Base-by-base conservation (phyloP, 805 yeast genomes). In the Kodamaea lidongshanica region DNA sequence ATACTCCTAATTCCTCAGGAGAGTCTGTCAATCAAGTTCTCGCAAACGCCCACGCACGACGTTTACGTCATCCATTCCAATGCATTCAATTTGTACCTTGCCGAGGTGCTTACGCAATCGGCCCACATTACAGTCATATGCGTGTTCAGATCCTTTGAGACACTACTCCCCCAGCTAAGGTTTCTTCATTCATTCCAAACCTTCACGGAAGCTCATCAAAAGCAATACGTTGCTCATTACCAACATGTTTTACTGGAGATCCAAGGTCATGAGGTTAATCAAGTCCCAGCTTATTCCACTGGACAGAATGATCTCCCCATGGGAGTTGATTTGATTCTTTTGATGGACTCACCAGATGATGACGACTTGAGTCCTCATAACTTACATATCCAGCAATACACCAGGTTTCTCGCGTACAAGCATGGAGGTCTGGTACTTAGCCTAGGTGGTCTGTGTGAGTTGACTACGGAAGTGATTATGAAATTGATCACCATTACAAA, bases 361-460 rank as follows among this genome's bases (percentile, higher is more conserved):
- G 47, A 46, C 29, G 42, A 38, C 27, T 35, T 54, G 16, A 32
- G 52, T 2, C 36, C 46, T 4, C 25, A 28, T 8, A 43, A 42
- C 23, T 45, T 57, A 7, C 40, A 37, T 11, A 37, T 51, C 4
- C 72, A 69, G 36, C 63, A 66, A 34, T 28, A 48, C n/a, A 38
- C 65, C 7, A 44, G 69, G 11, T 52, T 53, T 21, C 33, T 59
- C 4, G 48, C 57, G 3, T 28, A 55, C 33, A 50, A 54, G 19
- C 66, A 58, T 35, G 61, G 63, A 1, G 53, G 45, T 1, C 28
- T 33, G 19, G 42, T 50, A 19, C 37, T 42, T 1, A 41, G 44
- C 2, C 19, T 42, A 4, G 34, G 40, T 2, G 28, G 33, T 16
- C 16, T 28, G 3, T 29, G 30, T 8, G 12, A 24, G 4, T 20